A percentile compares a stretch with the other conserved stretches of the same genome.
phyloP scores from a whole-genome alignment of 306 rosid species.

The Styphnolobium japonicum region DNA sequence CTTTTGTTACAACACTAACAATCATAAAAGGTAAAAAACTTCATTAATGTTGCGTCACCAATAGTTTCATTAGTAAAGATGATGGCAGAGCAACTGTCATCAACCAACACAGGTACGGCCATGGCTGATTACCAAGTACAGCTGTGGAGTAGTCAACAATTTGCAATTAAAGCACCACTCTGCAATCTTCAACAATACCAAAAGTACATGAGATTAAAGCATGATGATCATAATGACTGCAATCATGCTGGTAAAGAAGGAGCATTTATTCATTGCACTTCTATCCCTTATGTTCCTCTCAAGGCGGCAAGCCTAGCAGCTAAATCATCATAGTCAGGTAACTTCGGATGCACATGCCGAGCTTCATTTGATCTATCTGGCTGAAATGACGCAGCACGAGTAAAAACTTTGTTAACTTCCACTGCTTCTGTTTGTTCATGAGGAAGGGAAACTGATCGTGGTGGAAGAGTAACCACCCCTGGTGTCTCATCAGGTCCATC shows the following conservation, averaged over 20 bases:
- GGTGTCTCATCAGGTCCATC: conserved; percentile 40
- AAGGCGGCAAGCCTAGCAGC: conserved; percentile 82
- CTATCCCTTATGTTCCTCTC: conserved; percentile 54
- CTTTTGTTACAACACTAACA: conserved; percentile 22
- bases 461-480: conserved; percentile 36
- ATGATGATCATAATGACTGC: conserved; percentile 13
- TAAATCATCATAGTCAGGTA: conserved; percentile 88
- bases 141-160: conserved; percentile 24
- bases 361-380: conserved; percentile 59
- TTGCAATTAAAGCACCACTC: conserved; percentile 1
- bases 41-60: neutral
- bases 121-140: conserved; percentile 19
- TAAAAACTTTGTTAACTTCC: conserved; percentile 52
- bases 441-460: conserved; percentile 78
- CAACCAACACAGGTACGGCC: conserved; percentile 15
- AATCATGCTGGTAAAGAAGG: conserved; percentile 20
- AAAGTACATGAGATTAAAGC: conserved; percentile 13
- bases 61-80: neutral
- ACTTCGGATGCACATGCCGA: conserved; percentile 89
- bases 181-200: conserved; percentile 11
- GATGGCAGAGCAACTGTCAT: neutral
- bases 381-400: conserved; percentile 88
- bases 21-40: neutral
- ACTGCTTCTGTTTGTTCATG: conserved; percentile 46
- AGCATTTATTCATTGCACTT: conserved; percentile 19